Conservation (phyloP, 2,329 filamentous ascomycete species). For the Botrytis paeoniae region DNA sequence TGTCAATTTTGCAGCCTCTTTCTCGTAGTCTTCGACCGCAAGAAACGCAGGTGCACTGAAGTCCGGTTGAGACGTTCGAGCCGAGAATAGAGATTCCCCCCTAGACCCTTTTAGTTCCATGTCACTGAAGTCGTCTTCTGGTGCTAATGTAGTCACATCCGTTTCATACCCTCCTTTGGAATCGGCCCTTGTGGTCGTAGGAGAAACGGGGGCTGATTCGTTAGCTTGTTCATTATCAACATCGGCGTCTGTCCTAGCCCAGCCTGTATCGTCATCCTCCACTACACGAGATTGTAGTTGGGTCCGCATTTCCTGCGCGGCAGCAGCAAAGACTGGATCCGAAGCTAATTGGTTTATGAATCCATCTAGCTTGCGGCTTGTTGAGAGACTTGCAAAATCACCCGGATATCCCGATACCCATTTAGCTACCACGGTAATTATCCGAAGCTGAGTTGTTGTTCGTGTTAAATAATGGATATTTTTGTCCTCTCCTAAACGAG, state of each 20-base stretch:
- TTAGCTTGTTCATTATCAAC: conserved; percentile 32
- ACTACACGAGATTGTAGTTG: conserved; percentile 68
- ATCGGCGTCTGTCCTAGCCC: conserved; percentile 78
- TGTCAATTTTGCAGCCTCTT: conserved; percentile 69
- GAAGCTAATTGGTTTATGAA: conserved; percentile 74
- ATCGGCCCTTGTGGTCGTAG: conserved; percentile 24
- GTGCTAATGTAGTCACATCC: conserved; percentile 2
- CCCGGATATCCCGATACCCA: conserved; percentile 91
- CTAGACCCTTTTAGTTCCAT: conserved; percentile 31
- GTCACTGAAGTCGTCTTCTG: conserved; percentile 27
- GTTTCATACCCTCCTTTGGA: conserved; percentile 18
- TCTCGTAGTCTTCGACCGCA: conserved; percentile 75
- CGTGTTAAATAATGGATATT: conserved; percentile 69
- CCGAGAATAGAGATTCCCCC: conserved; percentile 30
- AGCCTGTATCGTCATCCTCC: conserved; percentile 88
- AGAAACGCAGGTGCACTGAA: conserved; percentile 47
- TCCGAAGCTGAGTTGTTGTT: conserved; percentile 76
- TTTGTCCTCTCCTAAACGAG: conserved; percentile 65
- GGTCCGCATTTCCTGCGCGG: conserved; percentile 80
- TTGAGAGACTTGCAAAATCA: conserved; percentile 80
- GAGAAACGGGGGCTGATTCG: conserved; percentile 29
- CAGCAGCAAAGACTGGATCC: conserved; percentile 78
- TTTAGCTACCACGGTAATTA: conserved; percentile 78
- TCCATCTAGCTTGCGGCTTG: conserved; percentile 66
- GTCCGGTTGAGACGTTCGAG: conserved; percentile 26